Conservation (phyloP, 2,329 filamentous ascomycete genomes). For the Truncatella angustata region DNA sequence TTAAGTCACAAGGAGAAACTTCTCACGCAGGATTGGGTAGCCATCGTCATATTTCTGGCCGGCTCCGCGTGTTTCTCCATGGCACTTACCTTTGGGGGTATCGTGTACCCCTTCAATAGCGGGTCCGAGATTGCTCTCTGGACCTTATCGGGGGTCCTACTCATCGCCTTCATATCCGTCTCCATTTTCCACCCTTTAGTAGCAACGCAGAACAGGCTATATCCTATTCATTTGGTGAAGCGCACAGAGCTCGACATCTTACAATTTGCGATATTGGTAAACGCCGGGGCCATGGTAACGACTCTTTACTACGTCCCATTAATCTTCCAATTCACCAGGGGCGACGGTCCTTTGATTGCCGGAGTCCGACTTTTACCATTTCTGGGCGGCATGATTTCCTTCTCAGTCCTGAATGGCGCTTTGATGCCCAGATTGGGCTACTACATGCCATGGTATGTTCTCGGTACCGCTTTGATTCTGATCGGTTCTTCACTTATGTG, state of each 20-base stretch:
- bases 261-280: conserved; percentile 19
- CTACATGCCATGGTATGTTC: neutral
- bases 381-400: neutral
- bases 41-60: conserved; percentile 38
- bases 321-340: conserved; percentile 43
- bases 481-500: neutral
- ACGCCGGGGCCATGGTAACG: neutral
- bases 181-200: conserved; percentile 39
- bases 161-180: conserved; percentile 38
- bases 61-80: conserved; percentile 40
- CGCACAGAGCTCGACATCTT: conserved; percentile 16
- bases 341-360: conserved; percentile 35
- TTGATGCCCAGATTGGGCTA: neutral
- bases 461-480: neutral
- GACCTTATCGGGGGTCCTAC: conserved; percentile 37
- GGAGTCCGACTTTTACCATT: conserved; percentile 23
- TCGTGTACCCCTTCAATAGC: conserved; percentile 42
- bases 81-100: conserved; percentile 48
- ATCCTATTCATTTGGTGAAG: conserved; percentile 39
- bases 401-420: neutral
- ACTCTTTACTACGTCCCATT: conserved; percentile 45
- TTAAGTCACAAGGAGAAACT: conserved; percentile 27
- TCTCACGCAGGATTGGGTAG: conserved; percentile 40
- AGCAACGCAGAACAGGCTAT: conserved; percentile 29
- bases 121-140: conserved; percentile 43